Percentiles rank a stretch among this genome's conserved stretches.
Evolutionary conservation across 2,329 filamentous ascomycete species (phyloP).

Genomic region (Hypoxylon sp.): DNA sequence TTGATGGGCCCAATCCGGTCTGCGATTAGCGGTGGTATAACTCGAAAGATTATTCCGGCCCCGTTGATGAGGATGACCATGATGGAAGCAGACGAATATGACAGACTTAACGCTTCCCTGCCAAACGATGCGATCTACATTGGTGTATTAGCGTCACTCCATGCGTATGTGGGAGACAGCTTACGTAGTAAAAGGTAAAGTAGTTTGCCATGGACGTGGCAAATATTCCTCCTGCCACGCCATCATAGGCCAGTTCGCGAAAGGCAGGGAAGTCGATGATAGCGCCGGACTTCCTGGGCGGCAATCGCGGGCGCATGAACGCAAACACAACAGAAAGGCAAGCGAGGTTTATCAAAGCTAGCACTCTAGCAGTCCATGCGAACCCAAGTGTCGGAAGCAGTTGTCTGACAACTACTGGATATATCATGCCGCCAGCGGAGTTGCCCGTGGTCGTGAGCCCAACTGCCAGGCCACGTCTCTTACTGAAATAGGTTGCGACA

Average conservation of each 20-base stretch:
- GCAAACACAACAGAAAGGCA: slow-evolving; percentile 77
- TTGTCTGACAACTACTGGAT: slow-evolving; percentile 56
- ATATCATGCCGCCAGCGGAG: slow-evolving; percentile 66
- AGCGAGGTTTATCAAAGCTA: slow-evolving; percentile 75
- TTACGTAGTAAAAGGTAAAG: slow-evolving; percentile 58
- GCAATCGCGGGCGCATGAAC: slow-evolving; percentile 51
- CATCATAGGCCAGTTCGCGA: slow-evolving; percentile 50
- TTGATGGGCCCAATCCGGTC: slow-evolving; percentile 55
- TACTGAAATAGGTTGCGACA: slow-evolving; percentile 71
- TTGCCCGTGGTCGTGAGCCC: slow-evolving; percentile 70
- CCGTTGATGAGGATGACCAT: slow-evolving; percentile 57
- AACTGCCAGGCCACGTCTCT: slow-evolving; percentile 66
- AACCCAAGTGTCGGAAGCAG: slow-evolving; percentile 50
- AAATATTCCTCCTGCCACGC: slow-evolving; percentile 54
- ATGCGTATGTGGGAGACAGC: slow-evolving; percentile 18
- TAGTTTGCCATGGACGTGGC: slow-evolving; percentile 57
- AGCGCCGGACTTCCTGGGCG: slow-evolving; percentile 50
- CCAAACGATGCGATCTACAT: slow-evolving; percentile 52
- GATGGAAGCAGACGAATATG: slow-evolving; percentile 51
- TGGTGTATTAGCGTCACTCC: slow-evolving; percentile 14
- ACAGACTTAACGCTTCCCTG: slow-evolving; percentile 50
- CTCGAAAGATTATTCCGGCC: slow-evolving; percentile 54
- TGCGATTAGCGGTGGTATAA: slow-evolving; percentile 53
- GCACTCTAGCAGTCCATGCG: slow-evolving; percentile 50
- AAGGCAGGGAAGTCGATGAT: slow-evolving; percentile 49